Evolutionary conservation across 2,329 filamentous ascomycete species (phyloP).

Genomic region (Sphaerulina populicola): DNA sequence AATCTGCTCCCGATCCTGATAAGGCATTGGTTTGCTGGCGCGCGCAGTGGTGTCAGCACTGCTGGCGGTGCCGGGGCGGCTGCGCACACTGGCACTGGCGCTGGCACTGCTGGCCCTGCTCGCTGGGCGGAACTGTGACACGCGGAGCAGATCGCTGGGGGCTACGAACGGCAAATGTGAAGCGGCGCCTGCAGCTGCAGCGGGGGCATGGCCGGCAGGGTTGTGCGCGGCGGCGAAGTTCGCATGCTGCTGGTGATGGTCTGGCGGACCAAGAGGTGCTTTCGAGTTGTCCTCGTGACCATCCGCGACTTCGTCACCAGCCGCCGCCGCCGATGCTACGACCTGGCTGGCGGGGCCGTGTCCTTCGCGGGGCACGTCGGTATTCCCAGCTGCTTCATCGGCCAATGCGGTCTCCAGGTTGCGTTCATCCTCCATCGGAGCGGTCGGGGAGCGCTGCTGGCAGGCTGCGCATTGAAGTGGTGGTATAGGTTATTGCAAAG

Average conservation of each 20-base stretch:
- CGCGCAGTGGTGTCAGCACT: neutral
- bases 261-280: neutral
- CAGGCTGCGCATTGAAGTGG: neutral
- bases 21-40: conserved; percentile 13
- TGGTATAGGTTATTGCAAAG: neutral
- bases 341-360: neutral
- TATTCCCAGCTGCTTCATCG: neutral
- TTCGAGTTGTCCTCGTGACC: neutral
- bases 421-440: neutral
- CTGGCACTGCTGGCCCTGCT: neutral
- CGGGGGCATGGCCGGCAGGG: neutral
- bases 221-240: neutral
- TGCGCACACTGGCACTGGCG: neutral
- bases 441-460: neutral
- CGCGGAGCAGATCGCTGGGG: conserved; percentile 17
- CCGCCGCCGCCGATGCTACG: neutral
- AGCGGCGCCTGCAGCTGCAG: neutral
- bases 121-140: neutral
- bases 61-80: conserved; percentile 1
- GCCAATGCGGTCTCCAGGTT: neutral
- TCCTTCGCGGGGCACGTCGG: neutral
- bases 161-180: conserved; percentile 16
- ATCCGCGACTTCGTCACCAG: neutral
- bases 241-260: neutral
- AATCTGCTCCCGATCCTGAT: conserved; percentile 66